Conservation (phyloP, 1,139 yeast genomes). For the Hyphopichia burtonii region DNA sequence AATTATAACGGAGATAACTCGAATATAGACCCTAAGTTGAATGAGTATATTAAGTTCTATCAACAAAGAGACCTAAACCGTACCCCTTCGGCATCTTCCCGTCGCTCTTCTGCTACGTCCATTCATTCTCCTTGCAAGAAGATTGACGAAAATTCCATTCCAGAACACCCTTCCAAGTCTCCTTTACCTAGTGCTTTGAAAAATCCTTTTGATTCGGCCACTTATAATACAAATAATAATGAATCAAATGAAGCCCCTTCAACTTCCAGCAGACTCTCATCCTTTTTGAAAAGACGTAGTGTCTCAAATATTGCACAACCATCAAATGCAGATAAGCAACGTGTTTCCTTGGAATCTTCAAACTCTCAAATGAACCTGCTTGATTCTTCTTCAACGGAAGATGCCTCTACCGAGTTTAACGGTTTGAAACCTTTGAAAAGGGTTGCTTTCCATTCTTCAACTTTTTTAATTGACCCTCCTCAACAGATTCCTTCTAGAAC, state of each 20-base stretch:
- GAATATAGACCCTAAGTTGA: conserved; percentile 51
- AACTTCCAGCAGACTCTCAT: conserved; percentile 20
- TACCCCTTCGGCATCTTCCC: not conserved
- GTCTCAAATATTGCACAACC: conserved; percentile 13
- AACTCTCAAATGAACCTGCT: not conserved
- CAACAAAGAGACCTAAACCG: conserved; percentile 29
- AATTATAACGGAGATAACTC: conserved; percentile 8
- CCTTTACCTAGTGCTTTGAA: conserved; percentile 49
- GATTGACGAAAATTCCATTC: conserved; percentile 1
- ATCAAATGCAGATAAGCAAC: conserved; percentile 10
- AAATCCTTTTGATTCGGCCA: conserved; percentile 15
- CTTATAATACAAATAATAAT: conserved; percentile 9
- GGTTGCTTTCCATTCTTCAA: conserved; percentile 71
- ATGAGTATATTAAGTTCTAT: conserved; percentile 56
- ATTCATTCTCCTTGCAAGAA: conserved; percentile 5
- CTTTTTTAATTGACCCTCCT: conserved; percentile 72
- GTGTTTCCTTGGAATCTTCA: conserved; percentile 11
- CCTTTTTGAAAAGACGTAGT: conserved; percentile 27
- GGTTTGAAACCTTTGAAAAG: conserved; percentile 51
- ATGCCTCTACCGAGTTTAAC: conserved; percentile 22
- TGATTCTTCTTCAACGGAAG: conserved; percentile 2
- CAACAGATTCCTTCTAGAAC: conserved; percentile 66
- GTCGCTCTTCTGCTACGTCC: conserved; percentile 7
- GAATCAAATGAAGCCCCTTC: conserved; percentile 4
- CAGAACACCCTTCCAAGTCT: conserved; percentile 26